These are phyloP conservation scores for Hymenoscyphus linearis DNA, from an alignment of 2,329 filamentous ascomycete genomes.

Conservation along the genomic window DNA sequence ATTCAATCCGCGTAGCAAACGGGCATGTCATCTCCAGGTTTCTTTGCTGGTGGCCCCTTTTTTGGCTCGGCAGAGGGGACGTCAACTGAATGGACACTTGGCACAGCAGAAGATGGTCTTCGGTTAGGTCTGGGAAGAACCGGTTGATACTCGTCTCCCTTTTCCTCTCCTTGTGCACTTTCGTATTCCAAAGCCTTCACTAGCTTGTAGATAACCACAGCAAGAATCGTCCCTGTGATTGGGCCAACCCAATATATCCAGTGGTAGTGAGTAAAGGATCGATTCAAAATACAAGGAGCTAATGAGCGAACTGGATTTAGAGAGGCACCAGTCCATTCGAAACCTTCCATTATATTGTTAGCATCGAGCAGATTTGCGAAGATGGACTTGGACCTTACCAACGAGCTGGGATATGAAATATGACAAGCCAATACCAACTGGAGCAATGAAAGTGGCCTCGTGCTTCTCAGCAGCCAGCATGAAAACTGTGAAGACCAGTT, in stretches of 20 bases:
- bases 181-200: constrained; percentile 49
- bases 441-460: constrained; percentile 42
- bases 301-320: constrained; percentile 44
- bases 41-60: not conserved
- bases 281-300: constrained; percentile 41
- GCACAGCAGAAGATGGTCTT: constrained; percentile 11
- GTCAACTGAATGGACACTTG: constrained; percentile 1
- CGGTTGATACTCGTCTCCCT: constrained; percentile 4
- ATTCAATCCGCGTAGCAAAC: not conserved
- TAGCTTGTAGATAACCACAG: constrained; percentile 44
- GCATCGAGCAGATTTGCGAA: not conserved
- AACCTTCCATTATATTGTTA: constrained; percentile 29
- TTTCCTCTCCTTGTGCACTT: constrained; percentile 40
- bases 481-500: constrained; percentile 45
- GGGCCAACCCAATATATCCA: constrained; percentile 51
- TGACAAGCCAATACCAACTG: constrained; percentile 43
- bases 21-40: not conserved
- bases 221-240: constrained; percentile 43
- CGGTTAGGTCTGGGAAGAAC: constrained; percentile 1
- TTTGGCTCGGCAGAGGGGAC: not conserved
- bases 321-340: constrained; percentile 44
- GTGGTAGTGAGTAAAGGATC: constrained; percentile 38
- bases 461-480: constrained; percentile 49
- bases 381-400: constrained; percentile 18
- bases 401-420: constrained; percentile 42